Percentiles rank a stretch among this genome's conserved stretches.
Evolutionary conservation across 148 eudicot genomes (phyloP).

Genomic region (Talinum fruticosum): DNA sequence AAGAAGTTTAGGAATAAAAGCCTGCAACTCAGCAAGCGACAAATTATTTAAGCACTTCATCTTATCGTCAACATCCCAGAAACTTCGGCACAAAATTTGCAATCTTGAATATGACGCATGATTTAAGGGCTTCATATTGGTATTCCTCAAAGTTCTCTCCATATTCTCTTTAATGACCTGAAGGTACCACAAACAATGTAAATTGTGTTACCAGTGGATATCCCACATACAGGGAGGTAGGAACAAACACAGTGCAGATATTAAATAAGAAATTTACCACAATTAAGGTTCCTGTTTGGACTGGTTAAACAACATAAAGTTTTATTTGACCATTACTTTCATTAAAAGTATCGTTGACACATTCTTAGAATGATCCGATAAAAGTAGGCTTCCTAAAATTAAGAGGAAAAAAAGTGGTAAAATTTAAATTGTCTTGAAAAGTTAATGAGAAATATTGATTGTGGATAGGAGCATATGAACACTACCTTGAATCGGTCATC

Average conservation of each 20-base stretch:
- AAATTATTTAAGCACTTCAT: slow-evolving; percentile 53
- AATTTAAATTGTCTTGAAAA: not conserved
- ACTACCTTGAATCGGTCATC: slow-evolving; percentile 87
- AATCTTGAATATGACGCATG: slow-evolving; percentile 86
- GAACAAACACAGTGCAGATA: not conserved
- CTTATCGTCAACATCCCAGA: slow-evolving; percentile 92
- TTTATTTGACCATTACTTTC: not conserved
- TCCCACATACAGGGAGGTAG: not conserved
- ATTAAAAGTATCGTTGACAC: not conserved
- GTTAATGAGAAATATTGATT: not conserved
- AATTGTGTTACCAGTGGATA: not conserved
- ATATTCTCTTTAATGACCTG: slow-evolving; percentile 91
- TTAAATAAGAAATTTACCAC: not conserved
- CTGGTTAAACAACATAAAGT: not conserved
- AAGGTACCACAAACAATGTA: slow-evolving; percentile 9
- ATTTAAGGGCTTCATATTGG: slow-evolving; percentile 89
- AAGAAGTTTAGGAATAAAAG: slow-evolving; percentile 72
- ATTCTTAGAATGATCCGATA: not conserved
- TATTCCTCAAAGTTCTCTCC: slow-evolving; percentile 79
- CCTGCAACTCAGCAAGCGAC: slow-evolving; percentile 63
- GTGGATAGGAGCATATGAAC: not conserved
- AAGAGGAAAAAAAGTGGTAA: not conserved
- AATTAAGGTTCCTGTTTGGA: not conserved
- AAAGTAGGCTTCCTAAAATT: not conserved
- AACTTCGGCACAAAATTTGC: slow-evolving; percentile 75